A percentile compares a stretch with the other conserved stretches of the same genome.
Conservation (phyloP, 805 yeast species). For the Kuraishia borneana region DNA sequence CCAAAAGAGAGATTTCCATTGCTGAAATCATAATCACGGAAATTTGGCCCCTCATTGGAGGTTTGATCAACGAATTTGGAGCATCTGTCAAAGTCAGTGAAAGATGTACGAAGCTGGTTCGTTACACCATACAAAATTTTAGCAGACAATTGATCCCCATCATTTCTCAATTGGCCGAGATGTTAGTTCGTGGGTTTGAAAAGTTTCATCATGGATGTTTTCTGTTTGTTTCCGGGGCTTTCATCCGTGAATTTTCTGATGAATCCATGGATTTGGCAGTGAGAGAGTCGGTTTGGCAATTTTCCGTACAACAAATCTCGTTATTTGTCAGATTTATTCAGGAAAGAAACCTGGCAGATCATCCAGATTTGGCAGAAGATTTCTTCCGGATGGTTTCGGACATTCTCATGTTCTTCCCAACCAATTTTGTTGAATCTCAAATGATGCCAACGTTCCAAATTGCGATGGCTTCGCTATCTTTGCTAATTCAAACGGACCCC, state of each 20-base stretch:
- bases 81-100: conserved; percentile 58
- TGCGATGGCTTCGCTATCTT: conserved; percentile 38
- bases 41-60: conserved; percentile 44
- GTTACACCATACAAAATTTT: conserved; percentile 53
- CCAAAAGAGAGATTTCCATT: conserved; percentile 35
- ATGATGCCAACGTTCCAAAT: conserved; percentile 45
- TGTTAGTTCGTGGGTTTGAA: conserved; percentile 61
- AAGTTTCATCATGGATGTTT: conserved; percentile 68
- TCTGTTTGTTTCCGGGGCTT: conserved; percentile 80
- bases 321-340: conserved; percentile 39
- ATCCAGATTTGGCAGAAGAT: conserved; percentile 75
- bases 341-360: conserved; percentile 11
- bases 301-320: conserved; percentile 55
- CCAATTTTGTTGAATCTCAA: conserved; percentile 34
- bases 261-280: conserved; percentile 26
- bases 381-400: conserved; percentile 75
- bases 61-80: conserved; percentile 44
- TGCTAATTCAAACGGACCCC: conserved; percentile 60
- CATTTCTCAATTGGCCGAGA: conserved; percentile 51
- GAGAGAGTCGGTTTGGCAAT: conserved; percentile 57
- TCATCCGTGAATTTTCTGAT: conserved; percentile 62
- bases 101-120: conserved; percentile 57
- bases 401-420: conserved; percentile 63
- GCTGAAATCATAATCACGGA: conserved; percentile 42
- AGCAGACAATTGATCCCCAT: conserved; percentile 45